Base-by-base conservation (phyloP, 352 stramenopile genomes). In the Plasmopara muralis region DNA sequence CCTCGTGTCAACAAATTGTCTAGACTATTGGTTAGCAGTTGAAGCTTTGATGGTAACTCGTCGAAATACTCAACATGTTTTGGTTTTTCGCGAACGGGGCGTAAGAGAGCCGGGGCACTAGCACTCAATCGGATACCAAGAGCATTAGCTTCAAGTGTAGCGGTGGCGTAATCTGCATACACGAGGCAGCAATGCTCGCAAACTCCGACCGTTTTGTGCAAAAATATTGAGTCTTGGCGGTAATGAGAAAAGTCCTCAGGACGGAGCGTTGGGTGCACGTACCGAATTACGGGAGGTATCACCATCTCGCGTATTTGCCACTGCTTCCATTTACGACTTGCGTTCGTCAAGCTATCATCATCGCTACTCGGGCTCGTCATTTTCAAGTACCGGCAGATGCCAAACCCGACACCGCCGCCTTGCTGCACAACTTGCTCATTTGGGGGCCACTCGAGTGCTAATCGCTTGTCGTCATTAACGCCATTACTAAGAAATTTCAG, bases 101-200 rank as follows among this genome's bases (percentile, higher is more conserved):
- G 70, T 14, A 93, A 58, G n/a, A 89, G 76, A 31, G 78, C 77
- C 28, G 82, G 82, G 4, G 70, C 77, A 30, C 69, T 73, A 30
- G 62, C 57, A 66, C 62, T 69, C 18, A 38, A 62, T 31, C 57
- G 54, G 29, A 66, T 57, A 4, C 62, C 62, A 12, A 93, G 60
- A 30, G 64, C 83, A 42, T 93, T 93, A 9, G 68, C 63, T 57
- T 93, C 82, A 15, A 93, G 66, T 7, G 80, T 77, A 29, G 67
- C 72, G 8, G 82, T 90, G 25, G 67, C 67, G 56, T 88, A 93
- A 62, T 97, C 85, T 8, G 91, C 81, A 59, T 97, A 98, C 5
- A 96, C 83, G 15, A 98, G 72, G 47, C 85, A 98, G 63, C 93
- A 98, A 30, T 61, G 65, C 52, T 98, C 92, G 43, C 95, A 98